Percentiles rank a stretch among this genome's conserved stretches.
Conservation (phyloP, 192 early-diverging fungal species). For the Entomortierella parvispora region DNA sequence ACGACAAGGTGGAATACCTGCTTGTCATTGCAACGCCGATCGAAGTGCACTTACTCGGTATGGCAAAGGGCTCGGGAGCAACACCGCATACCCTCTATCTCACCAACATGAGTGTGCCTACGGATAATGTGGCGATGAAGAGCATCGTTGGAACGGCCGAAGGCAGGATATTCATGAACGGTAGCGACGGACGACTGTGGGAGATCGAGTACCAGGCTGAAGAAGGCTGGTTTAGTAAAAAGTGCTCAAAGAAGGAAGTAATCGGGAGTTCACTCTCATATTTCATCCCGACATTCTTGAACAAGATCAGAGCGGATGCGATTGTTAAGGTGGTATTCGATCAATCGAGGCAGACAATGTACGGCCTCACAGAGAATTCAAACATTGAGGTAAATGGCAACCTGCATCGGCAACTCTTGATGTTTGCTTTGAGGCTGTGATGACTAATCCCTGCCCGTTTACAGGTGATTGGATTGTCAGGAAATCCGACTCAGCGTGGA, state of each 20-base stretch:
- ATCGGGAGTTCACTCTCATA: conserved; percentile 70
- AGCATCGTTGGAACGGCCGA: conserved; percentile 79
- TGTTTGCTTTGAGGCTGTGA: background rate
- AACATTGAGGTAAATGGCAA: conserved; percentile 76
- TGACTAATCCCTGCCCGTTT: too few relatives aligned
- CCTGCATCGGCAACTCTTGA: background rate
- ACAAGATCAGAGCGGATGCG: conserved; percentile 54
- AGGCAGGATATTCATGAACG: conserved; percentile 92
- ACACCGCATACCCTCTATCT: conserved; percentile 75
- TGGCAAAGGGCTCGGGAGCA: conserved; percentile 65
- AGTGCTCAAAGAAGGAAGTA: conserved; percentile 80
- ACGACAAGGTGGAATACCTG: conserved; percentile 83
- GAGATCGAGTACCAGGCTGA: conserved; percentile 89
- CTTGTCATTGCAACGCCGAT: conserved; percentile 88
- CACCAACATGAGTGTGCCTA: conserved; percentile 81
- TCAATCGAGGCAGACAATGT: conserved; percentile 72
- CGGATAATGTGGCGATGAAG: conserved; percentile 85
- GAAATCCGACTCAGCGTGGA: conserved; percentile 2
- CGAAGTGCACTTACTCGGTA: conserved; percentile 84
- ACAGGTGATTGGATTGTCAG: conserved; percentile 33
- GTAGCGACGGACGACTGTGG: conserved; percentile 87
- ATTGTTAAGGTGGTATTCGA: conserved; percentile 77
- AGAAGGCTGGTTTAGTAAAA: conserved; percentile 88
- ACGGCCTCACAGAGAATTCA: conserved; percentile 74
- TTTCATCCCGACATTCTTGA: conserved; percentile 77